Percentiles rank a stretch among this genome's conserved stretches.
phyloP scores from a whole-genome alignment of 805 yeast species.

The Lipomyces spencermartinsiae region DNA sequence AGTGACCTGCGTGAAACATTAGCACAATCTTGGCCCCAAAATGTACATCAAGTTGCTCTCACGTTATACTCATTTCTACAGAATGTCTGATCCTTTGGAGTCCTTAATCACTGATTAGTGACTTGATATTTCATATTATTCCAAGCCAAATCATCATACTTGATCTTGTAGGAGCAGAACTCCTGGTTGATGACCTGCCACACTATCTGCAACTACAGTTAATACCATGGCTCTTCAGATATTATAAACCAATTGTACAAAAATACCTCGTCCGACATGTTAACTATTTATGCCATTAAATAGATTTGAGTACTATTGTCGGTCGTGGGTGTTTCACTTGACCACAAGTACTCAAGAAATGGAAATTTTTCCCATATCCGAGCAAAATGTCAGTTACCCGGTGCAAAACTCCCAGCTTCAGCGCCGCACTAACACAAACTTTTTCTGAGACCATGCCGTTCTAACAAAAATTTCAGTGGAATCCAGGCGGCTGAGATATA shows the following conservation, averaged over 20 bases:
- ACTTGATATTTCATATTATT: not conserved
- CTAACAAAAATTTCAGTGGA: not conserved
- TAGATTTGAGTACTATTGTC: not conserved
- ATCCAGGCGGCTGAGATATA: not conserved
- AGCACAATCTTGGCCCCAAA: not conserved
- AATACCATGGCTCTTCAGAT: not conserved
- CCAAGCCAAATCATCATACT: conserved; percentile 41
- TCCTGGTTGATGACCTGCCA: conserved; percentile 97
- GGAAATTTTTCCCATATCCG: too few relatives aligned
- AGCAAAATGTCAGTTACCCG: too few relatives aligned
- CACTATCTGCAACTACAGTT: conserved; percentile 61
- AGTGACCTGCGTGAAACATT: conserved; percentile 51
- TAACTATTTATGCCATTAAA: not conserved
- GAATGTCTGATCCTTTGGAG: conserved; percentile 87
- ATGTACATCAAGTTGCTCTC: not conserved
- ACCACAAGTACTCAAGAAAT: too few relatives aligned
- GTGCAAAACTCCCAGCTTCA: too few relatives aligned
- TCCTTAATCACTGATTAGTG: conserved; percentile 40
- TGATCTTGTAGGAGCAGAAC: conserved; percentile 92
- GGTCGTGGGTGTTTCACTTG: too few relatives aligned
- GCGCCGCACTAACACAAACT: too few relatives aligned
- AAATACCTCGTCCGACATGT: conserved; percentile 37
- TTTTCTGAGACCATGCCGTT: too few relatives aligned
- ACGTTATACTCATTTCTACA: conserved; percentile 95
- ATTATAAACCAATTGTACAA: not conserved